Base-by-base conservation (phyloP, 345 rosid species). In the Nasturtium officinale region DNA sequence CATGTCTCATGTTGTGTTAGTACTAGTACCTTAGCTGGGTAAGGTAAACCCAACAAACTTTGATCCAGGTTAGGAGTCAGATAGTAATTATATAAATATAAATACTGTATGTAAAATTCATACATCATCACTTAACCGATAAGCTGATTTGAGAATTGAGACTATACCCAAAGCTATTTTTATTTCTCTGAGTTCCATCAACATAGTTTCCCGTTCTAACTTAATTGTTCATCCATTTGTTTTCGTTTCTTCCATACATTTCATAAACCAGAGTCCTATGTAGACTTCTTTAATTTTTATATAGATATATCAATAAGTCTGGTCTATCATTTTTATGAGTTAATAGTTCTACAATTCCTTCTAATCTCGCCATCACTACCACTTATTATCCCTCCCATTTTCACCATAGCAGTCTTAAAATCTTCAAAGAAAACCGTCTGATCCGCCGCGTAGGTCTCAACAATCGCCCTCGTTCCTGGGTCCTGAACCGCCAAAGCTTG, bases 321-420 rank as follows among this genome's bases (percentile, higher is more conserved):
- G 54, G 13, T 29, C 0, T 17, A 30, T 30, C 20, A 28, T 4
- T 9, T 25, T 29, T 16, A 21, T 78, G 72, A 85, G 28, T 86
- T 82, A 71, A 79, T 66, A 1, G 20, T 11, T 65, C 94, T 81
- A 51, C 92, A 89, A 47, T 83, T 87, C 65, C 70, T 60, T 0
- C 96, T 80, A 16, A 85, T 75, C 67, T 85, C 77, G 0, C 87
- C 89, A 0, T 61, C 45, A 32, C 23, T 74, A 0, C 78, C 74
- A 9, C 74, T 53, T 2, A 73, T 59, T 50, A 92, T 45, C 67
- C 78, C 82, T 48, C 96, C 91, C 96, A 89, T 86, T 46, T 71
- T 90, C 9, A 86, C 8, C 93, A 87, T 86, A 6, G 91, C 90
- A 11, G 29, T 80, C 80, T 77, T 83, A 75, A 89, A 92, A 53